These are phyloP conservation scores for Chenopodium formosanum DNA, from an alignment of 148 eudicot species.

Conservation along the genomic window DNA sequence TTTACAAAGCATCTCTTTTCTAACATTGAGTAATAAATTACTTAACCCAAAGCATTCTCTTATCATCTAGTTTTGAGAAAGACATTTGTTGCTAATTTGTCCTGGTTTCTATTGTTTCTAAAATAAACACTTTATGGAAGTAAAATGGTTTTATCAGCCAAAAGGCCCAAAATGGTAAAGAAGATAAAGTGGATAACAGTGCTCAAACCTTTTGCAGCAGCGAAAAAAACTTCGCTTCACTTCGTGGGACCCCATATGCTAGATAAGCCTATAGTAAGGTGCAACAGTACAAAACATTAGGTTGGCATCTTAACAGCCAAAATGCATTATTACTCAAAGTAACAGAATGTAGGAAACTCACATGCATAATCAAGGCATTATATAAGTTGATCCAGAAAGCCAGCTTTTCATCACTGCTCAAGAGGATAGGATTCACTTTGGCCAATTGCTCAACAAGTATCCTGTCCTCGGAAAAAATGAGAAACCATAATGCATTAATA, in stretches of 20 bases:
- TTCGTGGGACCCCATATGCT: constrained; percentile 39
- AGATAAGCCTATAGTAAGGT: constrained; percentile 32
- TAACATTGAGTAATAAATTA: background rate
- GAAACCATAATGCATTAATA: constrained; percentile 15
- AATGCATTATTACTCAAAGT: background rate
- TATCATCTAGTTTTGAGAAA: background rate
- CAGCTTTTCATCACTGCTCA: constrained; percentile 37
- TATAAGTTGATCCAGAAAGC: constrained; percentile 43
- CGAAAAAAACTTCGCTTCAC: constrained; percentile 37
- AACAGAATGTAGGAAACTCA: constrained; percentile 19
- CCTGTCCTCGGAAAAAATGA: constrained; percentile 25
- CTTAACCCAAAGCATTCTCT: background rate
- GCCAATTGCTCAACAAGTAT: constrained; percentile 41
- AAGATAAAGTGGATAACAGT: background rate
- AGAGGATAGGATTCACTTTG: constrained; percentile 36
- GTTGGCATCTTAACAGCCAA: background rate
- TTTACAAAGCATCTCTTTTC: background rate
- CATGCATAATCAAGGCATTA: constrained; percentile 41
- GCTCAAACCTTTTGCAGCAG: constrained; percentile 36
- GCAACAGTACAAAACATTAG: constrained; percentile 2
- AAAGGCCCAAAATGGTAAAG: background rate
- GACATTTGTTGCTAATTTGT: background rate
- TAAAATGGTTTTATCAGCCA: background rate
- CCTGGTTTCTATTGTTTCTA: background rate
- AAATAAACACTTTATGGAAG: background rate